Evolutionary conservation across 2,329 filamentous ascomycete species (phyloP), one percentile per base, ranked within the genome.

Genomic region (Nannizziopsis barbatae): DNA sequence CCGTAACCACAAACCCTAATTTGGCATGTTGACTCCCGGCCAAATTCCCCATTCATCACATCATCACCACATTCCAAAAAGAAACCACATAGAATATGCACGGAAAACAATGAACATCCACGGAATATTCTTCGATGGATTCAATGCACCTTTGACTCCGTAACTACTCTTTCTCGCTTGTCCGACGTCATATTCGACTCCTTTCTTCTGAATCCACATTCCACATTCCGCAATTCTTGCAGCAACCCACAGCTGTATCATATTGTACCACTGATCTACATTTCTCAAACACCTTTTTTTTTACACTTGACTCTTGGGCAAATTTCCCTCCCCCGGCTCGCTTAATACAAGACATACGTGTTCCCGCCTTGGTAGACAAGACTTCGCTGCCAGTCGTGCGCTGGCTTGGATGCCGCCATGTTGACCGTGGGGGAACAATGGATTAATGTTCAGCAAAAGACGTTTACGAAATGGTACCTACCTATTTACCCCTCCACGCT

Each of bases 371-470:
- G 33, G 6, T 20, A 49, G 39, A 48, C 17, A 15, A 49, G 35
- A 30, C 27, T 44, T 44, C 45, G 45, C 37, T 15, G 41, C 50
- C 41, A 38, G 46, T 52, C 42, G 35, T n/a, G n/a, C 40, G 41
- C 45, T 45, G 50, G 41, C 47, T 22, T 31, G 38, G 45, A 27
- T 18, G 38, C 44, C 44, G 49, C 44, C 42, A 71, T 71, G 69
- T 67, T 71, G 62, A 65, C 66, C 59, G 66, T 71, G 49, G 77
- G 81, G 67, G 75, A 79, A 70, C 75, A 77, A 68, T 80, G 77
- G 77, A 72, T 81, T 60, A 77, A 75, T 63, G 88, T 95, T 69
- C 90, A 96, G 74, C 84, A 96, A 69, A 98, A 96, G 77, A 98
- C 92, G 22, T 98, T 98, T 69, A 95, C 89, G 51, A 98, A 96